Base-by-base conservation (phyloP, 306 rosid genomes). In the Castanea sativa region DNA sequence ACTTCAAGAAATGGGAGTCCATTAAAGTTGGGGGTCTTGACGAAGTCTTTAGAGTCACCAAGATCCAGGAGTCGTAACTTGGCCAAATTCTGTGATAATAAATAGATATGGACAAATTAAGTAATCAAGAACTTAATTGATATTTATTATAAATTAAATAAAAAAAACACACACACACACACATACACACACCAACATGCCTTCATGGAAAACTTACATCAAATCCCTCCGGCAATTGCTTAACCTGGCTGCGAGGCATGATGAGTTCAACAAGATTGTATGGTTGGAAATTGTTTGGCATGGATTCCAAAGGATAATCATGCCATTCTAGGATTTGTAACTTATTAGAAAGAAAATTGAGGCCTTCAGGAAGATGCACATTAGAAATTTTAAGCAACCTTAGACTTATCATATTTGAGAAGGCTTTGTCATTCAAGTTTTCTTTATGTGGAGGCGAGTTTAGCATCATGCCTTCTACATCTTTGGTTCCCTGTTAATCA, bases 351-450 rank as follows among this genome's bases (percentile, higher is more conserved):
- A 81, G 85, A 77, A 61, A 77, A 29, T 38, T 60, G 45, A 79
- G 83, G 27, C 86, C 78, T 14, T 27, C 35, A 5, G 80, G 80
- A 60, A 83, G 83, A 1, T 75, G 56, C 60, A 83, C 45, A 29
- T 69, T 74, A 33, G 55, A 35, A 6, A 84, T 27, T 30, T 76
- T 51, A 12, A 84, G 79, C 30, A 84, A 32, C 70, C 63, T 71
- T 15, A 84, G 70, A 6, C 30, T 77, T 21, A 3, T 3, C 74
- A 80, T 72, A 29, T 33, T 69, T 23, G 83, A 74, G 77, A 78
- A 83, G 1, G 78, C 80, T 51, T 16, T 18, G 3, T 70, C 80
- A 32, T 83, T 21, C 80, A 78, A 74, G 10, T 0, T 3, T 73
- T 30, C 69, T 49, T 74, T 43, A 25, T 18, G 43, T 43, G 79